phyloP scores from a whole-genome alignment of 2,329 filamentous ascomycete species.

The Aureobasidium sp. region DNA sequence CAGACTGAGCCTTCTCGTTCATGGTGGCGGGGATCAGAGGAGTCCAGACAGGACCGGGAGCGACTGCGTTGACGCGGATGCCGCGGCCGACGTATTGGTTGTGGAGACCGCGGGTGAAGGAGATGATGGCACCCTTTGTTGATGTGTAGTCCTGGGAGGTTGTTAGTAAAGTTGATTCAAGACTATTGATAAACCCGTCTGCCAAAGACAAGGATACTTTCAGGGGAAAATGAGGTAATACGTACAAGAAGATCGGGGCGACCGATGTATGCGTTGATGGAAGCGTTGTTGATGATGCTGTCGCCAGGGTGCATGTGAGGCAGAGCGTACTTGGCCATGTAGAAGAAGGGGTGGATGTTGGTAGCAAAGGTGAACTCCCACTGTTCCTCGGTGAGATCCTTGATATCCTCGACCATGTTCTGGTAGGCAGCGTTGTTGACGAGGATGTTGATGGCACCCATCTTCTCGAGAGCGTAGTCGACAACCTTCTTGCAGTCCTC shows the following conservation, averaged over 20 bases:
- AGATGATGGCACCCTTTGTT: constrained; percentile 68
- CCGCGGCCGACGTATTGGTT: constrained; percentile 66
- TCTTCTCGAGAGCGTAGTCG: constrained; percentile 54
- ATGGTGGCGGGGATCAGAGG: constrained; percentile 67
- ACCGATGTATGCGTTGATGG: constrained; percentile 75
- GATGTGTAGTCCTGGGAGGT: constrained; percentile 58
- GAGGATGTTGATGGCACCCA: constrained; percentile 65
- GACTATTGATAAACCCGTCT: fast-evolving
- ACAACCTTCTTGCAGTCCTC: constrained; percentile 63
- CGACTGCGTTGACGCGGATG: constrained; percentile 66
- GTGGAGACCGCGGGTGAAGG: constrained; percentile 68
- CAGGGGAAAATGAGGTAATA: no score
- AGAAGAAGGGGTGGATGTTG: constrained; percentile 79
- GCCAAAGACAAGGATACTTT: no score
- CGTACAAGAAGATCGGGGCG: constrained; percentile 60
- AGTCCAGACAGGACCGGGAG: constrained; percentile 73
- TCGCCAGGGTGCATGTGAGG: constrained; percentile 66
- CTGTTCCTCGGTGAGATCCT: constrained; percentile 60
- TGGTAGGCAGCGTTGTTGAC: constrained; percentile 67
- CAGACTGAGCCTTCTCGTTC: constrained; percentile 59
- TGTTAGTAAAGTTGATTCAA: no score
- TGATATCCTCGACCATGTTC: constrained; percentile 64
- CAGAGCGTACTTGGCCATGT: constrained; percentile 66
- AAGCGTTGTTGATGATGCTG: constrained; percentile 79
- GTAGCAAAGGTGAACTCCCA: constrained; percentile 73